Percentiles rank a stretch among this genome's conserved stretches.
Conservation (phyloP, 495 filamentous ascomycete genomes). For the Chaetomidium leptoderma region DNA sequence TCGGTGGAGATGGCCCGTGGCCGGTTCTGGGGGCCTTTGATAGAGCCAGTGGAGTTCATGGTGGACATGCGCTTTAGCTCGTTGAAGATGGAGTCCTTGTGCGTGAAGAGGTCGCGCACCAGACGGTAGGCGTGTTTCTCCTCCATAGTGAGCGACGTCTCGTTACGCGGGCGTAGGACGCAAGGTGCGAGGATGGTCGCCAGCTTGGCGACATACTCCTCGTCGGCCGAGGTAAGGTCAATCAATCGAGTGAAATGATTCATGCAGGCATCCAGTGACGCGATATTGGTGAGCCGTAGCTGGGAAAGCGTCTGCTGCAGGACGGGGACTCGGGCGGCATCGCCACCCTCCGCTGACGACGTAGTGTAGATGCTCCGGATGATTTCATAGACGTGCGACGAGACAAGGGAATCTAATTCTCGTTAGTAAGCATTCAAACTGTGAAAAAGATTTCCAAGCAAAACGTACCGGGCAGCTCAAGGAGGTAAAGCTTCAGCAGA, state of each 20-base stretch:
- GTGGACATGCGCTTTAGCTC: constrained; percentile 90
- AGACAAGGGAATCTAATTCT: constrained; percentile 81
- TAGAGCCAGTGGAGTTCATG: constrained; percentile 51
- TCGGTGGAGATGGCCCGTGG: constrained; percentile 90
- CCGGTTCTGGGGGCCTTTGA: constrained; percentile 49
- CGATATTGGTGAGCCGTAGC: constrained; percentile 93
- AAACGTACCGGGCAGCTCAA: constrained; percentile 83
- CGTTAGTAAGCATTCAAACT: constrained; percentile 18
- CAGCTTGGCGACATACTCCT: constrained; percentile 72
- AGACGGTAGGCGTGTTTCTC: constrained; percentile 91
- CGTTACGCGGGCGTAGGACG: constrained; percentile 77
- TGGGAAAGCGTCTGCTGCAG: constrained; percentile 94
- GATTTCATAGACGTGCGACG: constrained; percentile 97
- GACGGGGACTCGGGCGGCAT: constrained; percentile 74
- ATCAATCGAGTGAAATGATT: constrained; percentile 97
- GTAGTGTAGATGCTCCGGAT: constrained; percentile 94
- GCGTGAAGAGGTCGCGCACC: constrained; percentile 84
- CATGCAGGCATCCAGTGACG: constrained; percentile 94
- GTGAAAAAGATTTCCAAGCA: not conserved
- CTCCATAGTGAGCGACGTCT: constrained; percentile 88
- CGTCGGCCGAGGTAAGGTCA: constrained; percentile 93
- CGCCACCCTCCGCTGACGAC: constrained; percentile 64
- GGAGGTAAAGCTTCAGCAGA: constrained; percentile 88
- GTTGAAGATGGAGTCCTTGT: constrained; percentile 92
- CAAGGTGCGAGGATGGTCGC: constrained; percentile 79